Evolutionary conservation across 129 eudicot genomes (phyloP).

Genomic region (carrot (Daucus carota)): DH1_v3.0 NC_030385.2:15258501-15259000

Average conservation of each 20-base stretch:
- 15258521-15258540: slow-evolving; percentile 80
- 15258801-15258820: neutral
- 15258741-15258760: neutral
- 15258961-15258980: neutral
- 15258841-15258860: neutral
- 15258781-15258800: neutral
- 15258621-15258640: no score
- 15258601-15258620: neutral
- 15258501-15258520: slow-evolving; percentile 70
- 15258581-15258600: neutral
- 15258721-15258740: neutral
- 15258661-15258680: neutral
- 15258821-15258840: neutral
- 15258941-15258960: neutral
- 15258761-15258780: neutral
- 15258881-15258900: neutral
- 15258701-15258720: neutral
- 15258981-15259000: neutral
- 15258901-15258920: neutral
- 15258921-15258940: neutral
- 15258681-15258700: neutral
- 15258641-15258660: no score
- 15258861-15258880: neutral
- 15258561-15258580: slow-evolving; percentile 29
- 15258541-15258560: slow-evolving; percentile 93